Evolutionary conservation across 2,329 filamentous ascomycete genomes (phyloP).

Genomic region (Pseudogymnoascus sp.): DNA sequence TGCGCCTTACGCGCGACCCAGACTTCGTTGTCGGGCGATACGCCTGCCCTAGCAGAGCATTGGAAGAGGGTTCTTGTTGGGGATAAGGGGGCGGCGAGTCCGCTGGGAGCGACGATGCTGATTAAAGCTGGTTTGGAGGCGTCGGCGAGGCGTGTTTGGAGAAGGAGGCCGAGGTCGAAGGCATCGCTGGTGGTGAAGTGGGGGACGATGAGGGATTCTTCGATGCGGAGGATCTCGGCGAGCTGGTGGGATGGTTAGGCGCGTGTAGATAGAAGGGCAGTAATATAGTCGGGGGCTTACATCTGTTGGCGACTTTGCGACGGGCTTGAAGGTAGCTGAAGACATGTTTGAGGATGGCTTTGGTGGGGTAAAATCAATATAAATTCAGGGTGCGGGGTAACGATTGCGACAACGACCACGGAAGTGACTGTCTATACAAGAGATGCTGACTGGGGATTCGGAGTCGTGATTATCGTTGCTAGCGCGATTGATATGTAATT

Average conservation of each 20-base stretch:
- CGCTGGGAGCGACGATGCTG: constrained; percentile 47
- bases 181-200: constrained; percentile 58
- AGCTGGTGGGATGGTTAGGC: constrained; percentile 20
- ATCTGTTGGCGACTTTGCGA: constrained; percentile 6
- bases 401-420: background rate
- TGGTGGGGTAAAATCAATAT: background rate
- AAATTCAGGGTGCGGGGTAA: background rate
- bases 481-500: background rate
- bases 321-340: background rate
- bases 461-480: background rate
- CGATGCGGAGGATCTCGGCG: constrained; percentile 26
- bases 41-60: constrained; percentile 57
- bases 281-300: background rate
- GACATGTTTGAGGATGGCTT: constrained; percentile 3
- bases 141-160: constrained; percentile 55
- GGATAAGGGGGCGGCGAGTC: constrained; percentile 16
- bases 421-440: background rate
- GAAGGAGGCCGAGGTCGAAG: constrained; percentile 57
- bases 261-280: background rate
- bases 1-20: constrained; percentile 67
- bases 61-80: constrained; percentile 61
- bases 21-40: constrained; percentile 62
- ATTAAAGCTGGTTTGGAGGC: constrained; percentile 52
- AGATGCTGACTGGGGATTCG: background rate
- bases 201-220: constrained; percentile 26